These are phyloP conservation scores for Aureobasidium leucospermi DNA, from an alignment of 2,329 filamentous ascomycete genomes.

Conservation along the genomic window DNA sequence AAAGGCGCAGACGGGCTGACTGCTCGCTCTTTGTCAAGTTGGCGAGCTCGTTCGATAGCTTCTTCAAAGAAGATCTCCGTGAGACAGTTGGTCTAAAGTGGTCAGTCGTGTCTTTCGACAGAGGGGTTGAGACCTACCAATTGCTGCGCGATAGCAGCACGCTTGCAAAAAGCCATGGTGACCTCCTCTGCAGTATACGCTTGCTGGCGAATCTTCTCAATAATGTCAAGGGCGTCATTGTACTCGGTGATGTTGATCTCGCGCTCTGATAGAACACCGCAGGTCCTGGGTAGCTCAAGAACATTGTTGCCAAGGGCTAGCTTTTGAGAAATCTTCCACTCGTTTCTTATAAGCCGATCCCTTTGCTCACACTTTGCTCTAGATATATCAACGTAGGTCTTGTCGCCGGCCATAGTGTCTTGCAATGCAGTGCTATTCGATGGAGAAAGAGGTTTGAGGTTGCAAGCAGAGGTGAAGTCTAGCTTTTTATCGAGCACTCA, in stretches of 20 bases:
- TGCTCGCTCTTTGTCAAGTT: slow-evolving; percentile 21
- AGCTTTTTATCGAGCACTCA: neutral
- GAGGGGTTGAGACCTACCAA: slow-evolving; percentile 13
- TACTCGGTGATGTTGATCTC: slow-evolving; percentile 49
- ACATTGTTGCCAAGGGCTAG: slow-evolving; percentile 25
- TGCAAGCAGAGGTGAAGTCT: neutral
- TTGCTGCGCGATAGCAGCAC: slow-evolving; percentile 27
- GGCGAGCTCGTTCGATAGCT: slow-evolving; percentile 21
- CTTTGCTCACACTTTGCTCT: slow-evolving; percentile 16
- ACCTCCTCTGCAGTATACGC: slow-evolving; percentile 23
- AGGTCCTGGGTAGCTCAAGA: slow-evolving; percentile 40
- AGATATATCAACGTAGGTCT: slow-evolving; percentile 14
- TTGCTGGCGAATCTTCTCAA: slow-evolving; percentile 27
- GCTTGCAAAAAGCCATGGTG: slow-evolving; percentile 35
- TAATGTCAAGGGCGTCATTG: slow-evolving; percentile 37
- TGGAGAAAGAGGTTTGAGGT: neutral
- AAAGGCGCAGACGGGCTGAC: slow-evolving; percentile 17
- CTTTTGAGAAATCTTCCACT: slow-evolving; percentile 14
- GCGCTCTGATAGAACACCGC: slow-evolving; percentile 40
- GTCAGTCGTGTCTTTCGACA: neutral
- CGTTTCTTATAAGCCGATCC: slow-evolving; percentile 14
- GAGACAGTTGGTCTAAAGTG: slow-evolving; percentile 21
- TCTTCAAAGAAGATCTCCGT: slow-evolving; percentile 39
- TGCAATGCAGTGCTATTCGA: neutral
- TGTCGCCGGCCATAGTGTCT: slow-evolving; percentile 1